phyloP scores from a whole-genome alignment of 2,329 filamentous ascomycete species.

The Fusarium denticulatum region DNA sequence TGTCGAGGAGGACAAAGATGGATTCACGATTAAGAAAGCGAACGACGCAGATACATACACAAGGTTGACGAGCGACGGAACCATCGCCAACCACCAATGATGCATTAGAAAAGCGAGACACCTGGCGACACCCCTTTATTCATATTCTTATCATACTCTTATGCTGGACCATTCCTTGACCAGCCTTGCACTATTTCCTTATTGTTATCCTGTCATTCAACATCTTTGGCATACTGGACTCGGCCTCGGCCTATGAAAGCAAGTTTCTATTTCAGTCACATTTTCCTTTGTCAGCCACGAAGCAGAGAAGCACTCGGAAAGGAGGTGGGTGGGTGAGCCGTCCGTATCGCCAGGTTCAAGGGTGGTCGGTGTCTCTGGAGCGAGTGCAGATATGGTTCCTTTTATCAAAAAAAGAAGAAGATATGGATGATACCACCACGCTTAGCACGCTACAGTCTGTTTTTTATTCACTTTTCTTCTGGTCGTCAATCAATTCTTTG shows the following conservation, averaged over 20 bases:
- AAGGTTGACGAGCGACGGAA: constrained; percentile 42
- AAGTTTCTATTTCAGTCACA: constrained; percentile 32
- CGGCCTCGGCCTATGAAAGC: constrained; percentile 34
- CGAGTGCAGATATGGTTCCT: constrained; percentile 43
- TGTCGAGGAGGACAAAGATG: constrained; percentile 30
- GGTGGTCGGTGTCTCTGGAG: constrained; percentile 2
- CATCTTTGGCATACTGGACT: constrained; percentile 33
- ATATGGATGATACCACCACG: constrained; percentile 57
- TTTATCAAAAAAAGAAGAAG: constrained; percentile 45
- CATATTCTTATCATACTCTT: background rate
- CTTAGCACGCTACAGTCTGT: constrained; percentile 50
- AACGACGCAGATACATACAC: constrained; percentile 32
- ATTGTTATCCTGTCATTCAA: constrained; percentile 18
- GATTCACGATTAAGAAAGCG: constrained; percentile 40
- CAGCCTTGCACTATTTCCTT: constrained; percentile 38
- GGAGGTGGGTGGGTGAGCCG: background rate
- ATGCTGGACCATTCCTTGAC: constrained; percentile 30
- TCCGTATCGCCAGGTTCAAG: background rate
- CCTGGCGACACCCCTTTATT: constrained; percentile 30
- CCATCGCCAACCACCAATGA: constrained; percentile 39
- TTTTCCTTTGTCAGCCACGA: constrained; percentile 35
- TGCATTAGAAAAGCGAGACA: constrained; percentile 46
- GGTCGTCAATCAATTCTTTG: constrained; percentile 28
- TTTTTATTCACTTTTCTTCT: constrained; percentile 33
- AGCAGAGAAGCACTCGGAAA: constrained; percentile 19